phyloP scores from a whole-genome alignment of 306 rosid genomes.

The Psophocarpus tetragonolobus region DNA sequence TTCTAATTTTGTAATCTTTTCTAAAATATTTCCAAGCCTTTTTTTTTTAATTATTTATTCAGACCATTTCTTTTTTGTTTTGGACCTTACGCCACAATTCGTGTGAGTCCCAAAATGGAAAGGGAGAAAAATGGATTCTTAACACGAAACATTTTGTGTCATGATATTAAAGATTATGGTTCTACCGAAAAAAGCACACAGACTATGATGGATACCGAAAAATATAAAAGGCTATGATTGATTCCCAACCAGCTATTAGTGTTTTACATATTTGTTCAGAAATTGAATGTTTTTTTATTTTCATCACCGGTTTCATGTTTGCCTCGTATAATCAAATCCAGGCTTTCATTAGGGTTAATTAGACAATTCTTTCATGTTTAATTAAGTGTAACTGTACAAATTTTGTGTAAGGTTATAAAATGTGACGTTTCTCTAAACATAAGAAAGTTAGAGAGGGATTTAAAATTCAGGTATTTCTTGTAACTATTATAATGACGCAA shows the following conservation, averaged over 20 bases:
- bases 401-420: not conserved
- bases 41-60: too few species aligned
- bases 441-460: not conserved
- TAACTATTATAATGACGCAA: too few species aligned
- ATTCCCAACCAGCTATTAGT: not conserved
- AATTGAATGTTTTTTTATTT: not conserved
- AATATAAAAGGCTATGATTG: not conserved
- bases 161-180: not conserved
- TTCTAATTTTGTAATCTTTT: conserved; percentile 15
- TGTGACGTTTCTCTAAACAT: not conserved
- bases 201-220: not conserved
- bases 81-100: not conserved
- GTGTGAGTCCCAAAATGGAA: not conserved
- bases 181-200: not conserved
- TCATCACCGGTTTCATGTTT: not conserved
- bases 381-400: not conserved
- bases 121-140: not conserved
- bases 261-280: not conserved
- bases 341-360: too few species aligned
- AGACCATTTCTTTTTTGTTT: not conserved
- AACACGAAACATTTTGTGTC: not conserved
- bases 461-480: not conserved
- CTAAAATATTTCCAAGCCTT: not conserved
- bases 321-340: not conserved
- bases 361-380: not conserved